Conservation (phyloP, 2,329 filamentous ascomycete genomes). For the Tolypocladium capitatum region DNA sequence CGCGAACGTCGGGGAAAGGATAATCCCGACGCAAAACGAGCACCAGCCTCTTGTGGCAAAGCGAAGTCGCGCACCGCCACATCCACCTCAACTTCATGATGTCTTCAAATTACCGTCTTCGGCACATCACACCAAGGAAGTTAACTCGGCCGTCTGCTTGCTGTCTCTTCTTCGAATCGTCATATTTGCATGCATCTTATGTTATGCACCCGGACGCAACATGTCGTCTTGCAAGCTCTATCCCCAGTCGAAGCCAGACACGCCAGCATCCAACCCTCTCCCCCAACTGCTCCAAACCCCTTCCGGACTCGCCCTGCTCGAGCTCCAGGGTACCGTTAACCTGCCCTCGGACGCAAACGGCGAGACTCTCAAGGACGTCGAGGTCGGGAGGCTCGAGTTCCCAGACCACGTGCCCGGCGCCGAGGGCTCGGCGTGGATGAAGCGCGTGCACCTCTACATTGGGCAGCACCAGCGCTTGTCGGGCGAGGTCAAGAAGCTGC, state of each 20-base stretch:
- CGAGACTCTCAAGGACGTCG: conserved; percentile 14
- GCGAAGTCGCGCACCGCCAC: conserved; percentile 1
- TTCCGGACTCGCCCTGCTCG: conserved; percentile 74
- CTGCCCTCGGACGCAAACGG: conserved; percentile 36
- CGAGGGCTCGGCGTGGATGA: conserved; percentile 66
- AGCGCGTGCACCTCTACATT: conserved; percentile 74
- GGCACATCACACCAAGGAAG: neutral
- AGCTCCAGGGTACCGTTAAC: conserved; percentile 86
- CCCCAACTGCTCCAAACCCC: conserved; percentile 81
- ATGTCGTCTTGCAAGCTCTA: conserved; percentile 29
- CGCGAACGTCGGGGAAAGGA: conserved; percentile 9
- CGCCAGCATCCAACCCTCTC: conserved; percentile 40
- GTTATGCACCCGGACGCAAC: neutral
- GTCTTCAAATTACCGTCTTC: neutral
- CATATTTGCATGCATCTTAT: neutral
- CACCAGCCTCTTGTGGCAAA: conserved; percentile 2
- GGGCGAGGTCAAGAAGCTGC: conserved; percentile 80
- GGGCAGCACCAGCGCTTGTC: conserved; percentile 79
- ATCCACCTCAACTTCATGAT: no score
- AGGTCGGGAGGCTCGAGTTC: conserved; percentile 63
- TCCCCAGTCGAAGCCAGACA: conserved; percentile 17
- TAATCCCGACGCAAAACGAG: conserved; percentile 5
- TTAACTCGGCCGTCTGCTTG: neutral
- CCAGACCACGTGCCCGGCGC: conserved; percentile 49
- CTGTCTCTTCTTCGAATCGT: neutral